A percentile compares a stretch with the other conserved stretches of the same genome.
phyloP scores from a whole-genome alignment of 345 rosid species.

The Acer saccharum region DNA sequence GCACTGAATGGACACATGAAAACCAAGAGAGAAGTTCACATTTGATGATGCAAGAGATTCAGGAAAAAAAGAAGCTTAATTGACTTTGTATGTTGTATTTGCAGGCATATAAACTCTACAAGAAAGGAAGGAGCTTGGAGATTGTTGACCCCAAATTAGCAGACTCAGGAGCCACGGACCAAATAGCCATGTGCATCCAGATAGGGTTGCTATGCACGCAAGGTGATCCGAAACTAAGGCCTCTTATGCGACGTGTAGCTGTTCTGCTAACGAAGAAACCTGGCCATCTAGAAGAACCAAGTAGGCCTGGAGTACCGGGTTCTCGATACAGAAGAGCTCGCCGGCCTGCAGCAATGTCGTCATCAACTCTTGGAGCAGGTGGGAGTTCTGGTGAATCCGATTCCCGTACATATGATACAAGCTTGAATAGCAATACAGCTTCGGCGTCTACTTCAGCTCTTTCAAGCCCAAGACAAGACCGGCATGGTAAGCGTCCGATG shows the following conservation, averaged over 20 bases:
- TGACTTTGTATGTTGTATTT: not conserved
- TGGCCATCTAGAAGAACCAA: conserved; percentile 59
- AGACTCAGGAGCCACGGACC: conserved; percentile 51
- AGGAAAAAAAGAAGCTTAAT: not conserved
- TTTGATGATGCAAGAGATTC: not conserved
- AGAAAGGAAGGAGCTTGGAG: conserved; percentile 67
- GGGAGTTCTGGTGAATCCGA: conserved; percentile 38
- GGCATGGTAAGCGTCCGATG: conserved; percentile 54
- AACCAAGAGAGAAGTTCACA: not conserved
- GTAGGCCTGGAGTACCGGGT: conserved; percentile 69
- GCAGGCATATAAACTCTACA: conserved; percentile 80
- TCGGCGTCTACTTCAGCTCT: conserved; percentile 34
- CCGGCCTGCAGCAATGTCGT: conserved; percentile 43
- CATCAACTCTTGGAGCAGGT: conserved; percentile 29
- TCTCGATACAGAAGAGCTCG: conserved; percentile 61
- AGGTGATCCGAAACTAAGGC: conserved; percentile 73
- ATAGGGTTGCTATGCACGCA: conserved; percentile 85
- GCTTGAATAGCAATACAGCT: conserved; percentile 38
- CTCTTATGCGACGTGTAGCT: conserved; percentile 65
- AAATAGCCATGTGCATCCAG: conserved; percentile 70
- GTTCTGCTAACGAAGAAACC: conserved; percentile 69
- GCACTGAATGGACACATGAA: not conserved
- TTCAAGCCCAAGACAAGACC: conserved; percentile 34
- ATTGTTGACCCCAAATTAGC: conserved; percentile 60
- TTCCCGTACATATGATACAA: conserved; percentile 50